Evolutionary conservation across 2,329 filamentous ascomycete species (phyloP).

Genomic region (Penicillium vulpinum): DNA sequence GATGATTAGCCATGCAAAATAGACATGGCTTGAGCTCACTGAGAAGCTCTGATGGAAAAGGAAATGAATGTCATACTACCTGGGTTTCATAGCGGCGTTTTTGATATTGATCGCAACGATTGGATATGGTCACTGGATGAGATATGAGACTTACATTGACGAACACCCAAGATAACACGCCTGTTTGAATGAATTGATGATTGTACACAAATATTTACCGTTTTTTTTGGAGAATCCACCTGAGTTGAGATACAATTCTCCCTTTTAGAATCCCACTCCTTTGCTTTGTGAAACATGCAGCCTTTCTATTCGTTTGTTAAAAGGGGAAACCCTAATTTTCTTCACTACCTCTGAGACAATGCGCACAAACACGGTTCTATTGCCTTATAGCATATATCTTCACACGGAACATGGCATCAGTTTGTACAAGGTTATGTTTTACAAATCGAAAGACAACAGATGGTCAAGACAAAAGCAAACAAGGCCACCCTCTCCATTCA

Average conservation of each 20-base stretch:
- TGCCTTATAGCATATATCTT: background rate
- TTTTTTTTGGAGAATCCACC: background rate
- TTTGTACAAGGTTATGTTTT: background rate
- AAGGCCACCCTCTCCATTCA: background rate
- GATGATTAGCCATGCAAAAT: slow-evolving; percentile 78
- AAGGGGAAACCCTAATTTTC: background rate
- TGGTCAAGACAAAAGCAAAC: background rate
- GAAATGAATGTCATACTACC: background rate
- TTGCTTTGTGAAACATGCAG: background rate
- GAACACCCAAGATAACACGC: slow-evolving; percentile 14
- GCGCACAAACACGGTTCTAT: background rate
- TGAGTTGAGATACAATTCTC: background rate
- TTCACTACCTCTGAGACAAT: background rate
- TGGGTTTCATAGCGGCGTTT: slow-evolving; percentile 12
- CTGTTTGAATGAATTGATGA: slow-evolving; percentile 26
- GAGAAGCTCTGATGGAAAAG: background rate
- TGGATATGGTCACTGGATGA: slow-evolving; percentile 3
- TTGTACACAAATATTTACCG: slow-evolving; percentile 5
- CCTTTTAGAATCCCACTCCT: background rate
- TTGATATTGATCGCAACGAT: slow-evolving; percentile 7
- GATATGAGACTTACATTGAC: slow-evolving; percentile 15
- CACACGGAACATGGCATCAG: background rate
- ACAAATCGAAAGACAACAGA: background rate
- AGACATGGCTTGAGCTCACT: slow-evolving; percentile 6
- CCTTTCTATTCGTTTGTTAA: background rate